Percentiles rank a stretch among this genome's conserved stretches.
phyloP scores from a whole-genome alignment of 2,329 filamentous ascomycete species.

The Knufia petricola region DNA sequence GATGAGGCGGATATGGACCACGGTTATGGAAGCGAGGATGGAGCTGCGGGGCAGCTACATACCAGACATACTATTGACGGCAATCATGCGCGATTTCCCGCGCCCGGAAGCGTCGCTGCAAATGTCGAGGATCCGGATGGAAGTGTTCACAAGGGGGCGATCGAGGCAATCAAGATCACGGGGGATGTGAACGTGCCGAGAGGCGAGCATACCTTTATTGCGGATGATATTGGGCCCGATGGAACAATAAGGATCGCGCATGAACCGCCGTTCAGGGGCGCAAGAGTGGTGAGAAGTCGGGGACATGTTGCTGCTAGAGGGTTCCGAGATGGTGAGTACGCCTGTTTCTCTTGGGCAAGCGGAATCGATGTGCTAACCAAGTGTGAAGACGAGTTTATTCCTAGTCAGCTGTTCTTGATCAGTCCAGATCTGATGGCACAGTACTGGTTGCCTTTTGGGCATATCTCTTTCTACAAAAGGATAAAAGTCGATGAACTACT shows the following conservation, averaged over 20 bases:
- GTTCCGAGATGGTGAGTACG: constrained; percentile 58
- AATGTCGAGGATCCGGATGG: constrained; percentile 14
- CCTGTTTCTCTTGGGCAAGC: background rate
- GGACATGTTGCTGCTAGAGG: constrained; percentile 70
- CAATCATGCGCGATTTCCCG: too few species aligned
- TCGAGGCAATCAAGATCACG: constrained; percentile 84
- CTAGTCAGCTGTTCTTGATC: constrained; percentile 67
- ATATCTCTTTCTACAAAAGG: constrained; percentile 36
- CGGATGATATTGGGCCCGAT: constrained; percentile 60
- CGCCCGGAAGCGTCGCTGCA: background rate
- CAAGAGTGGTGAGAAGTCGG: constrained; percentile 60
- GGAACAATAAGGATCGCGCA: constrained; percentile 56
- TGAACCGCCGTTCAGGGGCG: constrained; percentile 62
- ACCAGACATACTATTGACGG: too few species aligned
- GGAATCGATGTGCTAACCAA: constrained; percentile 7
- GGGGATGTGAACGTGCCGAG: constrained; percentile 84
- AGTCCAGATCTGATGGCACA: constrained; percentile 70
- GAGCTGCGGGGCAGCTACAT: too few species aligned
- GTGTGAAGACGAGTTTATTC: constrained; percentile 60
- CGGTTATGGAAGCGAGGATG: background rate
- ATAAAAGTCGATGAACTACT: constrained; percentile 34
- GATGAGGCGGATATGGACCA: constrained; percentile 33
- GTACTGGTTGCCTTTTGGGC: constrained; percentile 58
- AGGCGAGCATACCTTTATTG: constrained; percentile 73
- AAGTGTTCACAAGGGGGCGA: constrained; percentile 51